Conservation (phyloP, 2,329 filamentous ascomycete genomes). For the Pseudonectria buxi region DNA sequence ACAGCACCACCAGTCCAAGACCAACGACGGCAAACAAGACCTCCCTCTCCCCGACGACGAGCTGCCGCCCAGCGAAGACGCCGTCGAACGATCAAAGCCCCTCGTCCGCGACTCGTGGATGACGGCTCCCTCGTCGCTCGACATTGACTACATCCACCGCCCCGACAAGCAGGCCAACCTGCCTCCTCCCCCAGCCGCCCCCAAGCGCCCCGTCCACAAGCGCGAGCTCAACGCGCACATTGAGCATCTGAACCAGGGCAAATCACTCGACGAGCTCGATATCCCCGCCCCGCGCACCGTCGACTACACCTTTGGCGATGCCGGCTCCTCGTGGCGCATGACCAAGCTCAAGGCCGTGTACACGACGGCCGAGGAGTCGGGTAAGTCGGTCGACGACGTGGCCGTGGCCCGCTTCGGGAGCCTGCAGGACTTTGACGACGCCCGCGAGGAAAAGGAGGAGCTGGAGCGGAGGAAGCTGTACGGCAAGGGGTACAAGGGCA, state of each 20-base stretch:
- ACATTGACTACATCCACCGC: conserved; percentile 75
- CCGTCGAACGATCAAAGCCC: conserved; percentile 21
- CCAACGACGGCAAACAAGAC: conserved; percentile 43
- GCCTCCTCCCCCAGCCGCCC: conserved; percentile 47
- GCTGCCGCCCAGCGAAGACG: conserved; percentile 25
- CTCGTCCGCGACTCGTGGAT: conserved; percentile 86
- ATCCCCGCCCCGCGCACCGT: conserved; percentile 50
- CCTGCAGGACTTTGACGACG: conserved; percentile 81
- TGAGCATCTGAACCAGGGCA: conserved; percentile 54
- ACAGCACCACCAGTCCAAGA: conserved; percentile 33
- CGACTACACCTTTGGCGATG: conserved; percentile 80
- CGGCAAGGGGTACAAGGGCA: conserved; percentile 75
- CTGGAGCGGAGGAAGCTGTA: conserved; percentile 77
- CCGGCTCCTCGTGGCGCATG: conserved; percentile 92
- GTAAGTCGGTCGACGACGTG: conserved; percentile 69
- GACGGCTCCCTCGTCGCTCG: conserved; percentile 74
- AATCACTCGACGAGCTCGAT: conserved; percentile 11
- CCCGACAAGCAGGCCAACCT: conserved; percentile 48
- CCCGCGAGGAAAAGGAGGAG: conserved; percentile 87
- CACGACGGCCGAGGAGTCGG: conserved; percentile 66
- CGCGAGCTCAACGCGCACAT: conserved; percentile 70
- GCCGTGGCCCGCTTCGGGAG: conserved; percentile 77
- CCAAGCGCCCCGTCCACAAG: conserved; percentile 66
- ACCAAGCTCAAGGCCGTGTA: conserved; percentile 87
- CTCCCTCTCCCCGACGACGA: conserved; percentile 46